These are phyloP conservation scores for Candida succiphila DNA, from an alignment of 805 yeast species.

Conservation along the genomic window DNA sequence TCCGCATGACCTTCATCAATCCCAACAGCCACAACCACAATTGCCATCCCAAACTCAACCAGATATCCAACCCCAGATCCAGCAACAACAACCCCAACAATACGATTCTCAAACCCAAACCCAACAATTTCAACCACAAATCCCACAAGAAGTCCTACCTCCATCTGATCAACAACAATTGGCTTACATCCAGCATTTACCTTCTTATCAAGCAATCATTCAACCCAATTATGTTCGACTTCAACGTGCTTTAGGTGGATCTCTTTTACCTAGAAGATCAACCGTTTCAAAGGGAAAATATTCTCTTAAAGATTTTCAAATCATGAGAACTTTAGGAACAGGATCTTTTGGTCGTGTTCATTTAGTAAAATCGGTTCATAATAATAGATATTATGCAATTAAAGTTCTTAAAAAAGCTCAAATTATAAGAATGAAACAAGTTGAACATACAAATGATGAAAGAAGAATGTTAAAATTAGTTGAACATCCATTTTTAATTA, in stretches of 20 bases:
- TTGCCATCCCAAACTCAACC: background rate
- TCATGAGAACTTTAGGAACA: constrained; percentile 48
- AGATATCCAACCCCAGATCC: background rate
- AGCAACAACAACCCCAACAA: background rate
- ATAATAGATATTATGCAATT: constrained; percentile 51
- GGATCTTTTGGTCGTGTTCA: constrained; percentile 57
- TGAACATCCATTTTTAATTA: constrained; percentile 48
- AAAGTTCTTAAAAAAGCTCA: constrained; percentile 47
- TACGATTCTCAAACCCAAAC: background rate
- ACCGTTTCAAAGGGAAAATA: constrained; percentile 48
- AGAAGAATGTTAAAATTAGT: constrained; percentile 47
- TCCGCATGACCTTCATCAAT: background rate
- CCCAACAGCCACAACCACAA: background rate
- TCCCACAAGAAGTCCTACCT: constrained; percentile 2
- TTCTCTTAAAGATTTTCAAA: constrained; percentile 44
- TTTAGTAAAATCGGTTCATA: constrained; percentile 46
- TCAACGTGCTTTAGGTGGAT: constrained; percentile 17
- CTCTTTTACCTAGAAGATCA: constrained; percentile 20
- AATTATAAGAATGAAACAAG: constrained; percentile 53
- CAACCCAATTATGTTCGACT: constrained; percentile 21
- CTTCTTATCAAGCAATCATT: constrained; percentile 25
- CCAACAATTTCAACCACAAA: background rate
- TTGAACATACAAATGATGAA: constrained; percentile 56
- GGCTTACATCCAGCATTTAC: constrained; percentile 21
- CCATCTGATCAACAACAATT: constrained; percentile 20